Base-by-base conservation (phyloP, 345 rosid genomes). In the Linum trigynum region DNA sequence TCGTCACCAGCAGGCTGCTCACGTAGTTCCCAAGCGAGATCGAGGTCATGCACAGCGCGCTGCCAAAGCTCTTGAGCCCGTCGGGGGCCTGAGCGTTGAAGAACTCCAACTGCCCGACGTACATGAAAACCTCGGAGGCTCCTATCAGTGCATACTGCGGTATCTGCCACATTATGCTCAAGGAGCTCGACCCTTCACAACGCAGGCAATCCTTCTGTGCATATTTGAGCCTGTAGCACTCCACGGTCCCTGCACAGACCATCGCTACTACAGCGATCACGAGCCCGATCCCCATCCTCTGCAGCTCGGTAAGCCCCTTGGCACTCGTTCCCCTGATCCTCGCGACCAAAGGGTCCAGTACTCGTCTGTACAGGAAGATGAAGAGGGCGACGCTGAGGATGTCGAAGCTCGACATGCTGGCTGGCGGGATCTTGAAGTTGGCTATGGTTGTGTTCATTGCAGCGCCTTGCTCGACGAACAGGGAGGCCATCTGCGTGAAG, bases 101-200 rank as follows among this genome's bases (percentile, higher is more conserved):
- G 84, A 95, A 95, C 72, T 95, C 99, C 14, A 95, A 83, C 73
- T 95, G 97, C 15, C 95, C 92, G 0, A 94, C 99, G 50, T 90
- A 94, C 99, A 94, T 94, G 84, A 95, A 95, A 58, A 95, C 99
- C 77, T 95, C 99, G 17, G 99, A 95, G 43, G 98, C 99, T 60
- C 99, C 99, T 1, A 91, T 89, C 4, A 95, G 77, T 2, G 86
- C 88, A 58, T 86, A 95, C 63, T 91, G 99, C 0, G 99, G 99
- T 63, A 87, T 86, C 81, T 94, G 96, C 99, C 99, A 95, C 78
- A 95, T 85, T 78, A 95, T 91, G 86, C 94, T 95, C 65, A 95
- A 66, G 65, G 96, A 79, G 90, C 99, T 95, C n/a, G 98, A 88
- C 42, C 86, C 95, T 67, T 84, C 83, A 65, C 99, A 90, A 40